phyloP scores from a whole-genome alignment of 1,284 basidiomycete genomes.

The Coniferiporia sulphurascens region DNA sequence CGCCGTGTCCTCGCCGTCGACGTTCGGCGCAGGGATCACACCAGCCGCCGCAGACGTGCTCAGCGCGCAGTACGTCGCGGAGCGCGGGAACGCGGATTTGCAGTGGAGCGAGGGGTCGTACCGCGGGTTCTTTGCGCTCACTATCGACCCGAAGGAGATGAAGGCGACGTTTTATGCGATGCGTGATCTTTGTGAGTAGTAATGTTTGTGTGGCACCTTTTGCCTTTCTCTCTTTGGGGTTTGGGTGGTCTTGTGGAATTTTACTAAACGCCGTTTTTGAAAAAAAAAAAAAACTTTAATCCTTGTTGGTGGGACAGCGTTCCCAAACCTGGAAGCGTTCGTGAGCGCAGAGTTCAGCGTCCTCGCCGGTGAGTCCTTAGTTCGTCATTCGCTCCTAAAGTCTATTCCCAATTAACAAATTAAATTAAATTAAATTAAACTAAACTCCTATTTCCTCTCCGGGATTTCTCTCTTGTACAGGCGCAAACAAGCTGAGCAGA shows the following conservation, averaged over 20 bases:
- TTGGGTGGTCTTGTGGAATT: background rate
- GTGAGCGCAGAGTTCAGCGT: slow-evolving; percentile 43
- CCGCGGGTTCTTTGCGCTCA: slow-evolving; percentile 59
- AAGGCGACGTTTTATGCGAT: slow-evolving; percentile 60
- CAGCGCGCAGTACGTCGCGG: slow-evolving; percentile 37
- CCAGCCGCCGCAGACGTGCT: slow-evolving; percentile 40
- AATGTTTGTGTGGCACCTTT: background rate
- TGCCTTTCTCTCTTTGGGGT: background rate
- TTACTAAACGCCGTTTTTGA: background rate
- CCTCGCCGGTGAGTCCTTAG: slow-evolving; percentile 29
- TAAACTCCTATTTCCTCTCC: too few relatives aligned
- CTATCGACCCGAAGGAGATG: slow-evolving; percentile 39
- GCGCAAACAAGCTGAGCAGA: slow-evolving; percentile 47
- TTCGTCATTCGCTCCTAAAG: background rate
- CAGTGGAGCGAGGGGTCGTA: slow-evolving; percentile 64
- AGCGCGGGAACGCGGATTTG: slow-evolving; percentile 41
- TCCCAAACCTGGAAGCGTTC: slow-evolving; percentile 48
- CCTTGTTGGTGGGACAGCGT: slow-evolving; percentile 24
- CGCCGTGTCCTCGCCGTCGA: slow-evolving; percentile 51
- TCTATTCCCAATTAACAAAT: background rate
- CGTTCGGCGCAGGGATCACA: slow-evolving; percentile 42
- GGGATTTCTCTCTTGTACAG: slow-evolving; percentile 20
- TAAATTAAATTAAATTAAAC: too few relatives aligned
- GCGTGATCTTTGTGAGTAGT: slow-evolving; percentile 45
- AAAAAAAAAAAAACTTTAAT: background rate